Evolutionary conservation across 2,329 filamentous ascomycete genomes (phyloP), one percentile per base, ranked within the genome.

Genomic region (Fulvia fulva): DNA sequence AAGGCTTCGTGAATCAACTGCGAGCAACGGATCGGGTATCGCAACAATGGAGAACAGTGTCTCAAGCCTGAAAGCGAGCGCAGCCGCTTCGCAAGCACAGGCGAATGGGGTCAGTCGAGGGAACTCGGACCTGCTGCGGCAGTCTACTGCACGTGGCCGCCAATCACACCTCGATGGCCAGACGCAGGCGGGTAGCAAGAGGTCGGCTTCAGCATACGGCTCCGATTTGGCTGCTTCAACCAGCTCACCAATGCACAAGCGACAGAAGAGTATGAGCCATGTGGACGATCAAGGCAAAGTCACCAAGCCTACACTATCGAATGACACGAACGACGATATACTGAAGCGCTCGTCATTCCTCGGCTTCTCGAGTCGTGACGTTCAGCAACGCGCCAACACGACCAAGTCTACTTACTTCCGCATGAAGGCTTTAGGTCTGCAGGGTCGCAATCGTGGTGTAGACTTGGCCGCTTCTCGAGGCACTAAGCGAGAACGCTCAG

Each of bases 391-490:
- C 34, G 55, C 59, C 9, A 76, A 78, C 66, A 76, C 75, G 2
- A 81, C 79, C 0, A 73, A 76, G 26, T 77, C 78, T 0, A 77
- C 78, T 52, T 83, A 80, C 67, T 83, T 82, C 70, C 70, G 74
- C 45, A 71, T 82, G 28, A 78, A 79, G 54, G 78, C 79, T 1
- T 69, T 77, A 64, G 80, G 80, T 8, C 69, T 81, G 47, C 73
- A 53, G 74, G 78, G 37, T 41, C 37, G 37, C 14, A 2, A 7
- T 5, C 7, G 14, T 41, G 37, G 57, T 71, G 57, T 51, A 5
- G 43, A 46, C 16, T 23, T 22, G n/a, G 50, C 34, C 34, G 50
- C 53, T 8, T 23, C 49, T 19, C 67, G 66, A 14, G 66, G 64
- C 12, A 63, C 52, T 28, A 70, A 70, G 56, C 60, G 67, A 43